Base-by-base conservation (phyloP, 768 basidiomycete genomes). In the Sarcomyxa edulis region DNA sequence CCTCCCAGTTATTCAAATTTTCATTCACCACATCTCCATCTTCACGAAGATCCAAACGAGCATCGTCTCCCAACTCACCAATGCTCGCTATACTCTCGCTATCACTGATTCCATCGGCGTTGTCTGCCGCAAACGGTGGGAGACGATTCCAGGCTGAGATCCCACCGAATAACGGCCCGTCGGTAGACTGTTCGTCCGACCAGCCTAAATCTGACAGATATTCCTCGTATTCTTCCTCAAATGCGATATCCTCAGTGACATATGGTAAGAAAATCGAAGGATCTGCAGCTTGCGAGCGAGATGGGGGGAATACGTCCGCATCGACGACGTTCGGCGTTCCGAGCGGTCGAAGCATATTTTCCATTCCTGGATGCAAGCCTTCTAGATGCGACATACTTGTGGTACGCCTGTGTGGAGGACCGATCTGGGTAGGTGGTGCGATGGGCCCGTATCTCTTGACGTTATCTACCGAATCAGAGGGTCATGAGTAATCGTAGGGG, bases 1-100 rank as follows among this genome's bases (percentile, higher is more conserved):
- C 93, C 84, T 94, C 94, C 94, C 94, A 97, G 49, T 93, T 90
- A 52, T 94, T 97, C 47, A 85, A 60, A 51, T 93, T 93, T 62
- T 88, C 85, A 54, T 91, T 82, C 18, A 73, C 62, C 12, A 67
- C 64, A 44, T 81, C 83, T 28, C 72, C 69, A 34, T 82, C 79
- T 41, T 81, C 80, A 40, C 76, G 67, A 9, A 71, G 53, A 48
- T 81, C 76, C 42, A 91, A 59, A 36, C 86, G 70, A 40, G 77
- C 65, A 46, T 87, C 89, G 48, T 91, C 83, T 21, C 85, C 84
- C 37, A 97, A 67, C 53, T 97, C 88, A 38, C 87, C 87, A 42
- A 97, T 92, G 14, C 85, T 81, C 12, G 74, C 90, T 15, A 94
- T 87, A 51, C 90, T 96, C 62, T 97, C 96, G 48, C 82, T 89